Base-by-base conservation (phyloP, 306 rosid genomes). In the Lathyrus tuberosus region DNA sequence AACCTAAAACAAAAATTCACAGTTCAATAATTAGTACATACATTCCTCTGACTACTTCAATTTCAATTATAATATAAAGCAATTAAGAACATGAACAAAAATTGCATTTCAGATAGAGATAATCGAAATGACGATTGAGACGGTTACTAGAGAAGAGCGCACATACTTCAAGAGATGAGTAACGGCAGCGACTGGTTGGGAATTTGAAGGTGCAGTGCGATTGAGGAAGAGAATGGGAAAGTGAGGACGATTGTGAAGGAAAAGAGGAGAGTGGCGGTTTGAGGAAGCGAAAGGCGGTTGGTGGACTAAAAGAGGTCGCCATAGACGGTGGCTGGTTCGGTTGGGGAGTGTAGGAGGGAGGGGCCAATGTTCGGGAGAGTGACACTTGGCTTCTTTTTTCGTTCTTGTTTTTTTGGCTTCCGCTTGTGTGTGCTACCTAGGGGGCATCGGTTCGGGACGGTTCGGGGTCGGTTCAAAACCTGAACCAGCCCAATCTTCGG, bases 1-100 rank as follows among this genome's bases (percentile, higher is more conserved):
- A 54, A 86, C 98, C 98, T 88, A 49, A 37, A 38, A 26, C 54
- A 65, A 68, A 71, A 59, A 73, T 43, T 11, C 16, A 47, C 22
- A 76, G 9, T n/a, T 17, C 0, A 35, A 35, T 31, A 10, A 40
- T 69, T 13, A 73, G 40, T 37, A 58, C 66, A 28, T 46, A 69
- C 30, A 53, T 11, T 20, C 8, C 15, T 42, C 15, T 42, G 6
- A 47, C 42, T 51, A 22, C 67, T 5, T 38, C 16, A 67, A 57
- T 56, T 67, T 60, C 57, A 56, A 49, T 28, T 15, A 11, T 14
- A 63, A 44, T 16, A 6, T 15, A 43, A 65, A 65, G 51, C 73
- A 59, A 57, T 67, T 9, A 44, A 58, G 24, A 48, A 48, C 10
- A 52, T 18, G 14, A 52, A 1, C 20, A 10, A 56, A 26, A 26